Evolutionary conservation across 331 rosid species (phyloP).

Genomic region (Rhamnella rubrinervis): DNA sequence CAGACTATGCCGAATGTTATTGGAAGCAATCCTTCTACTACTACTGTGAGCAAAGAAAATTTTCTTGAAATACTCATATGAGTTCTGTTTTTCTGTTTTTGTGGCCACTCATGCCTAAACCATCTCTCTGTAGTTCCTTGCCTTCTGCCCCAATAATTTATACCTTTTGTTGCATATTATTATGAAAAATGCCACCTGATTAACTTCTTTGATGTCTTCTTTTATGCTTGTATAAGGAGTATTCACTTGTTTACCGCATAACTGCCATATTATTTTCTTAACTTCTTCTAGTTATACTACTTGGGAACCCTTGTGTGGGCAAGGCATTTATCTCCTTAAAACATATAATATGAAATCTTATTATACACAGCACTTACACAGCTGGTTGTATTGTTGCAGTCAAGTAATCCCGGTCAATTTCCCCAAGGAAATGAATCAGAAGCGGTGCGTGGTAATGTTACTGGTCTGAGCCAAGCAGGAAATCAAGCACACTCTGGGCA

Average conservation of each 20-base stretch:
- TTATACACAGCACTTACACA: background rate
- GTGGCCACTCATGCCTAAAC: too few species aligned
- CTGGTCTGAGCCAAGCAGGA: constrained; percentile 49
- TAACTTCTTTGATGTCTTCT: too few species aligned
- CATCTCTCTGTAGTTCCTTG: too few species aligned
- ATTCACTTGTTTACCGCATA: too few species aligned
- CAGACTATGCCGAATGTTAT: constrained; percentile 50
- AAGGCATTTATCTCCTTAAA: too few species aligned
- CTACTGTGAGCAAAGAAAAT: constrained; percentile 45
- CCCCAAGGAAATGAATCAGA: constrained; percentile 60
- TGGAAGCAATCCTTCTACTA: constrained; percentile 45
- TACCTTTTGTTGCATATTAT: too few species aligned
- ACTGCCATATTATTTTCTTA: too few species aligned
- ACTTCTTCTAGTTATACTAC: too few species aligned
- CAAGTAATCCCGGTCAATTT: constrained; percentile 47
- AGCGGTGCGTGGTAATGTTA: constrained; percentile 28
- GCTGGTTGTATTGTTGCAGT: constrained; percentile 7
- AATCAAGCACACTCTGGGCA: constrained; percentile 69
- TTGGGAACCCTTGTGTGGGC: too few species aligned
- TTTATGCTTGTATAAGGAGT: too few species aligned
- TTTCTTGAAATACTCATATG: constrained; percentile 3
- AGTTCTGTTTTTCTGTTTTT: background rate
- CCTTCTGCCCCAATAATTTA: too few species aligned
- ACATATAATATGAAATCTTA: background rate
- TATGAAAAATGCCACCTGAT: too few species aligned